Evolutionary conservation across 768 basidiomycete species (phyloP), one percentile per base, ranked within the genome.

Genomic region (Lentinula aciculospora): DNA sequence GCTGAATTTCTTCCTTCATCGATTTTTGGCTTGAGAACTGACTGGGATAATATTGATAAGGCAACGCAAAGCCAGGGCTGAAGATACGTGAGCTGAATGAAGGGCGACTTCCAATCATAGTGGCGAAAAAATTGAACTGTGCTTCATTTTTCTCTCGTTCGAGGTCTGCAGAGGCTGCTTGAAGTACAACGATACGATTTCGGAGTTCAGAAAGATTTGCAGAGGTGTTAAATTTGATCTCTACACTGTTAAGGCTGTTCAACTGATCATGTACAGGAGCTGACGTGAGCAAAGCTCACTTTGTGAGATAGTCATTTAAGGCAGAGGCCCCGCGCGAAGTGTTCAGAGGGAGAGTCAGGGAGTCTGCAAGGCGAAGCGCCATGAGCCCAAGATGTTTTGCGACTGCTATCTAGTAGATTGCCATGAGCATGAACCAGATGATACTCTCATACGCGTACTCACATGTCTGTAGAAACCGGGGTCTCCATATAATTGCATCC

Each of bases 401-500:
- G 44, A 81, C 71, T 19, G 82, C 82, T 19, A 80, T 75, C 78
- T 82, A 19, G 3, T 9, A 49, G 29, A 17, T 29, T n/a, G 5
- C 0, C 4, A 3, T 19, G 47, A 28, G 6, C 28, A 19, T 29
- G 9, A 9, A 29, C 2, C 9, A 7, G 21, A 29, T 6, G 25
- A 49, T 15, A 2, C 19, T 29, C 7, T 10, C 17, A n/a, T 19
- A 53, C 27, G 55, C 19, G 70, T 78, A n/a, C n/a, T n/a, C 67
- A 87, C 86, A 69, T 92, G 88, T 48, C 83, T 79, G 66, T 81
- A 71, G 74, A 91, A 94, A 19, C 81, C 82, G 32, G 87, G 85
- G 66, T 94, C 92, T 19, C 79, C 89, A 60, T 87, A 93, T 54
- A 79, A 64, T 61, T 89, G 83, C 68, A 88, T 85, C 85, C 85